phyloP scores from a whole-genome alignment of 495 filamentous ascomycete genomes.

The Daldinia loculata region DNA sequence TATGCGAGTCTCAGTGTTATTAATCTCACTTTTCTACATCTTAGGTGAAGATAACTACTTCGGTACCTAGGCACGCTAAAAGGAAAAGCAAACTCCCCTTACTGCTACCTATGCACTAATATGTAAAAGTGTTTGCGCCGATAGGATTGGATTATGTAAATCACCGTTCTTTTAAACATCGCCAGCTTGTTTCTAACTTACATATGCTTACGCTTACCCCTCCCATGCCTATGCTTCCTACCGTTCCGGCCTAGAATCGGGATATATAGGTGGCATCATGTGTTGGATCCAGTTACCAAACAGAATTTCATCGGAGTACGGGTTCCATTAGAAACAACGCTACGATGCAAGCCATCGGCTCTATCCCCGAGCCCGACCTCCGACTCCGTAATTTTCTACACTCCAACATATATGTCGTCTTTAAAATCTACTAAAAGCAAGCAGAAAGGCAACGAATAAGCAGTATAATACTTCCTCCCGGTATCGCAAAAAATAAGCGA shows the following conservation, averaged over 20 bases:
- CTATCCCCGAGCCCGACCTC: not conserved
- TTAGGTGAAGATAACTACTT: too few relatives aligned
- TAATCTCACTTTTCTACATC: too few relatives aligned
- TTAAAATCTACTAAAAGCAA: conserved; percentile 8
- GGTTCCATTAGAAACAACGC: not conserved
- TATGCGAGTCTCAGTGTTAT: too few relatives aligned
- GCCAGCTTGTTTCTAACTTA: not conserved
- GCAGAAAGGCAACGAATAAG: not conserved
- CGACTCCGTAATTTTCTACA: not conserved
- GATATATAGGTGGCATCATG: not conserved
- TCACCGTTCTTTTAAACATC: not conserved
- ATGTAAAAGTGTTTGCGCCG: not conserved
- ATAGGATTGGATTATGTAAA: not conserved
- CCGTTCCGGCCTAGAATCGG: not conserved
- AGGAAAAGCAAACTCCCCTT: not conserved
- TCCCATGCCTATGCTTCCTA: not conserved
- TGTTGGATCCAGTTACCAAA: not conserved
- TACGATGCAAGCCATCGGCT: not conserved
- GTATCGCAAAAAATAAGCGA: not conserved
- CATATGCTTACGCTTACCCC: not conserved
- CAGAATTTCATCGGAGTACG: not conserved
- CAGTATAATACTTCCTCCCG: not conserved
- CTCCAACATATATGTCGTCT: not conserved
- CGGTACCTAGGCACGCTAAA: not conserved
- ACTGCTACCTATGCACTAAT: not conserved